These are phyloP conservation scores for Nepenthes alata DNA, from an alignment of 179 eudicot genomes.

Conservation along the genomic window DNA sequence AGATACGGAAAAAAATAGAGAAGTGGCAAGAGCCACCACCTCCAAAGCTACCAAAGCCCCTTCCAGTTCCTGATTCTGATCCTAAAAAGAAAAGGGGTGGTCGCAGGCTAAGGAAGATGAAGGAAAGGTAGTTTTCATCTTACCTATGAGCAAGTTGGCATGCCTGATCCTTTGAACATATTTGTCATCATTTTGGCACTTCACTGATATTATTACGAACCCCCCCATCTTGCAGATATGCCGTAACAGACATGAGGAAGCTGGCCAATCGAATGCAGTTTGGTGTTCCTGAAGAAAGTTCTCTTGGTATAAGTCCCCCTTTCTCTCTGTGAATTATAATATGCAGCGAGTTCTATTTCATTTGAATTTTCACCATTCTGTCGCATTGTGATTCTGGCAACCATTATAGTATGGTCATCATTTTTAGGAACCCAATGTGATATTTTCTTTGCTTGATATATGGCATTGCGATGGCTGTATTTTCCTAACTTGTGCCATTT, in stretches of 20 bases:
- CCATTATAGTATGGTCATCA: too few relatives aligned
- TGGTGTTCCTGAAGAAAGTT: conserved; percentile 90
- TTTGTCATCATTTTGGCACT: background rate
- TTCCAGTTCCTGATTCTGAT: conserved; percentile 98
- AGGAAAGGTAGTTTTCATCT: conserved; percentile 49
- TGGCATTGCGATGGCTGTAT: background rate
- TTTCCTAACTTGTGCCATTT: background rate
- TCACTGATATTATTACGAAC: background rate
- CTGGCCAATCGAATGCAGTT: conserved; percentile 92
- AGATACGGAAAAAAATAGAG: conserved; percentile 81
- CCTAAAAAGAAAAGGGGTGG: conserved; percentile 98
- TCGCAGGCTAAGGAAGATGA: conserved; percentile 79
- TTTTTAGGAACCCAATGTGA: background rate
- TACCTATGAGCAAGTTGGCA: background rate
- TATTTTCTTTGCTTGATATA: background rate
- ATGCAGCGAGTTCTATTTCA: too few relatives aligned
- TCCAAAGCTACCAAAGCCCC: conserved; percentile 92
- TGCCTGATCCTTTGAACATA: background rate
- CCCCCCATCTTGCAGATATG: conserved; percentile 44
- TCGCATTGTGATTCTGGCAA: too few relatives aligned
- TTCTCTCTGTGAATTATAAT: background rate
- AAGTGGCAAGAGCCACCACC: conserved; percentile 99
- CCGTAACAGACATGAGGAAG: conserved; percentile 87
- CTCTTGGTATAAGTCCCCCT: conserved; percentile 43
- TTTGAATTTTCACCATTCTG: too few relatives aligned